Base-by-base conservation (phyloP, 805 yeast genomes). In the Saturnispora hagleri region DNA sequence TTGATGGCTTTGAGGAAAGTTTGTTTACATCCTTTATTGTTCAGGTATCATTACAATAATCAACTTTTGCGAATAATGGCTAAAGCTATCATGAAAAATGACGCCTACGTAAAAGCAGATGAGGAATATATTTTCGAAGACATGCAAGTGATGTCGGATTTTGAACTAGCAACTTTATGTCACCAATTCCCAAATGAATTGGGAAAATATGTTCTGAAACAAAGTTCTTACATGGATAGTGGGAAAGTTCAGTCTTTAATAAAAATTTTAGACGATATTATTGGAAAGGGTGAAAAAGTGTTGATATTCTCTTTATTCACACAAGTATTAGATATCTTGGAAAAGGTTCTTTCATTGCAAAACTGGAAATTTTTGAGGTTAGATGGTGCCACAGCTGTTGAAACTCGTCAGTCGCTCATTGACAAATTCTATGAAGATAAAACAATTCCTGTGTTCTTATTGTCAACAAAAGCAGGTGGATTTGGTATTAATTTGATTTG, bases 391-490 rank as follows among this genome's bases (percentile, higher is more conserved):
- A 93, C 99, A 0, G 76, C 90, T 13, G 99, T 93, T 51, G 97
- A 93, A 56, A 82, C 86, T 27, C 80, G 99, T 63, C 99, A 93
- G 67, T 88, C 86, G 53, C 71, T 91, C 58, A 91, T 93, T 59
- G 99, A 93, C 69, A 80, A 80, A 58, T 93, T 86, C 63, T 84
- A 89, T 61, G 89, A 86, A 34, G 95, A 89, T 55, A 77, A 78
- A 0, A 73, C 80, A 5, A 87, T 93, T 57, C 91, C 95, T 0
- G 84, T 93, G 3, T 91, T 93, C 62, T 72, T 93, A 47, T 72
- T 93, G 43, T 88, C 97, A 10, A 93, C 99, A 3, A 89, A 88
- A 64, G 98, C 99, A 0, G 99, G 99, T 64, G 99, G 99, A 1
- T 93, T 93, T 69, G 99, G 99, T 53, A 93, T 93, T 69, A 93